Conservation (phyloP, 1,284 basidiomycete genomes). For the Ustilago cynodontis region DNA sequence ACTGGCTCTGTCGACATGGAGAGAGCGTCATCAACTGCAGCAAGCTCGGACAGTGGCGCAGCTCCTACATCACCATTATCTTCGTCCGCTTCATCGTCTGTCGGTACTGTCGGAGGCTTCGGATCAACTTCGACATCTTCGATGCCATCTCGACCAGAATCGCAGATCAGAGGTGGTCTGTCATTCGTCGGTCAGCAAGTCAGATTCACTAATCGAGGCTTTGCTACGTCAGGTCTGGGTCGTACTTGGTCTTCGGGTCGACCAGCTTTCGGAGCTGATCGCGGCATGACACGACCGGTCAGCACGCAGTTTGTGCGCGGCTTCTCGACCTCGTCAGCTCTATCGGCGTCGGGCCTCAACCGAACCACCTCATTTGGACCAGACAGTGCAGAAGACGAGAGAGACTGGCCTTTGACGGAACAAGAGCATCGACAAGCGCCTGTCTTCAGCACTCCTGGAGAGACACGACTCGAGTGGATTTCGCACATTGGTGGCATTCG, state of each 20-base stretch:
- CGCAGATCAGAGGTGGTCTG: constrained; percentile 10
- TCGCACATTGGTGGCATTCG: constrained; percentile 63
- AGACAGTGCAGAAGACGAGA: constrained; percentile 13
- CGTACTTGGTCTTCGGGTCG: constrained; percentile 29
- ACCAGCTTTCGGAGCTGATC: constrained; percentile 11
- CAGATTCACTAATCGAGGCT: constrained; percentile 27
- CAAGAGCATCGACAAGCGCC: constrained; percentile 49
- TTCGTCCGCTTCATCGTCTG: constrained; percentile 31
- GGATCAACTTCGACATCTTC: constrained; percentile 14
- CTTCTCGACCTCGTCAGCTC: constrained; percentile 37
- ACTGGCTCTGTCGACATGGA: constrained; percentile 26
- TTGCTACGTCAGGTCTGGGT: constrained; percentile 18
- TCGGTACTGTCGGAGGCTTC: constrained; percentile 26
- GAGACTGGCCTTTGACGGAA: constrained; percentile 49
- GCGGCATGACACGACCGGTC: constrained; percentile 25
- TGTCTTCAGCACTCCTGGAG: constrained; percentile 54
- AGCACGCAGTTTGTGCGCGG: constrained; percentile 44
- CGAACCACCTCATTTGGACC: constrained; percentile 24
- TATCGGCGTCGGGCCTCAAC: constrained; percentile 41
- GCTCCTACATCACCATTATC: constrained; percentile 33
- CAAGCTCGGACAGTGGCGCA: constrained; percentile 42
- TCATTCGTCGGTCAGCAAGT: constrained; percentile 27
- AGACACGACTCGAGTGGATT: constrained; percentile 65
- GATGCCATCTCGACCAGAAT: constrained; percentile 23
- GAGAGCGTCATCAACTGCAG: constrained; percentile 22